These are phyloP conservation scores for Saururus chinensis DNA, from an alignment of 164 flowering plant genomes.

Conservation along the genomic window DNA sequence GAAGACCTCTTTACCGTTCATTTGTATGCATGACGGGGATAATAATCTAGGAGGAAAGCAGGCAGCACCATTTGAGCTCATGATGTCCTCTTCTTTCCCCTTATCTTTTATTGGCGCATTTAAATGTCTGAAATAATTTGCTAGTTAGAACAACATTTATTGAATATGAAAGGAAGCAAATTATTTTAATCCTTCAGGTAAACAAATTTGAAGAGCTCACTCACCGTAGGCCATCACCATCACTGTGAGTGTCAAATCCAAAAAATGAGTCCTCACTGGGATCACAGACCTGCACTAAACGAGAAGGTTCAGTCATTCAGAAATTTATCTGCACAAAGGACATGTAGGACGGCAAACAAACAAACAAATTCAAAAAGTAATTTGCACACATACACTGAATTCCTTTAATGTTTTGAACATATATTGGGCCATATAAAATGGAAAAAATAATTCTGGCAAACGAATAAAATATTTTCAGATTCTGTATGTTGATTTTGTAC, in stretches of 20 bases:
- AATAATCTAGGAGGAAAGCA: slow-evolving; percentile 44
- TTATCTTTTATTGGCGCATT: slow-evolving; percentile 41
- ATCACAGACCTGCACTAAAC: slow-evolving; percentile 33
- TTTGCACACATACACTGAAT: too few species aligned
- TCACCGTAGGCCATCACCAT: slow-evolving; percentile 86
- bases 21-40: slow-evolving; percentile 70
- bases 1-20: slow-evolving; percentile 95
- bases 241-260: slow-evolving; percentile 79
- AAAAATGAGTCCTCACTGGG: slow-evolving; percentile 70
- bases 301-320: not conserved
- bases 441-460: too few species aligned
- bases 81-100: slow-evolving; percentile 21
- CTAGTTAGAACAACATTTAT: not conserved
- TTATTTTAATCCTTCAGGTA: not conserved
- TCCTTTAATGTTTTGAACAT: too few species aligned
- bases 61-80: slow-evolving; percentile 50
- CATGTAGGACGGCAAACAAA: not conserved
- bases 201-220: not conserved
- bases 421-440: too few species aligned
- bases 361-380: too few species aligned
- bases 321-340: not conserved
- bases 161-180: not conserved
- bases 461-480: too few species aligned
- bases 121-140: slow-evolving; percentile 47
- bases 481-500: too few species aligned